A percentile compares a stretch with the other conserved stretches of the same genome.
Conservation (phyloP, 2,329 filamentous ascomycete genomes). For the Arthrobotrys sinensis region DNA sequence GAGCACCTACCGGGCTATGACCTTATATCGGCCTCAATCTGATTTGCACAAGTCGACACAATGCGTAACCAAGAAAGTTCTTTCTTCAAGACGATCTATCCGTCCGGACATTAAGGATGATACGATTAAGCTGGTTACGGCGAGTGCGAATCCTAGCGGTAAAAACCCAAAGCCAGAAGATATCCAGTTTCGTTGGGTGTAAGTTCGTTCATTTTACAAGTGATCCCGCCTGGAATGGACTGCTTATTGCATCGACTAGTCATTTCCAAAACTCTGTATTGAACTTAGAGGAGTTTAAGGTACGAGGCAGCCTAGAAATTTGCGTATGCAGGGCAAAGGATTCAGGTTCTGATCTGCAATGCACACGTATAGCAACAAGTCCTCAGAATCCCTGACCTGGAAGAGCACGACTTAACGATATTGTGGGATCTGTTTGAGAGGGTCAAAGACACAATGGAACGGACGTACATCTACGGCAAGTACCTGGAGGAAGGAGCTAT, state of each 20-base stretch:
- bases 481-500: slow-evolving; percentile 40
- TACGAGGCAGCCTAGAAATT: background rate
- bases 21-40: background rate
- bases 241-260: slow-evolving; percentile 16
- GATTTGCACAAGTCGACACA: slow-evolving; percentile 36
- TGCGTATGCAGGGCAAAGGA: background rate
- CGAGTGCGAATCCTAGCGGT: slow-evolving; percentile 3
- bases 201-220: background rate
- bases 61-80: slow-evolving; percentile 3
- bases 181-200: slow-evolving; percentile 44
- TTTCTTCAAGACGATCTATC: slow-evolving; percentile 33
- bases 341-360: background rate
- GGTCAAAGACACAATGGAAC: slow-evolving; percentile 30
- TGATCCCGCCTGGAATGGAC: background rate
- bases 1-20: slow-evolving; percentile 19
- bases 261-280: slow-evolving; percentile 41
- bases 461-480: slow-evolving; percentile 41
- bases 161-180: slow-evolving; percentile 7
- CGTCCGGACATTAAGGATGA: slow-evolving; percentile 19
- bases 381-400: slow-evolving; percentile 22
- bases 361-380: slow-evolving; percentile 18
- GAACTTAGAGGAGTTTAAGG: slow-evolving; percentile 45
- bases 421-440: slow-evolving; percentile 41
- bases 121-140: slow-evolving; percentile 25
- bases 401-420: slow-evolving; percentile 34